phyloP scores from a whole-genome alignment of 768 basidiomycete species.

The Podaxis sp. region DNA sequence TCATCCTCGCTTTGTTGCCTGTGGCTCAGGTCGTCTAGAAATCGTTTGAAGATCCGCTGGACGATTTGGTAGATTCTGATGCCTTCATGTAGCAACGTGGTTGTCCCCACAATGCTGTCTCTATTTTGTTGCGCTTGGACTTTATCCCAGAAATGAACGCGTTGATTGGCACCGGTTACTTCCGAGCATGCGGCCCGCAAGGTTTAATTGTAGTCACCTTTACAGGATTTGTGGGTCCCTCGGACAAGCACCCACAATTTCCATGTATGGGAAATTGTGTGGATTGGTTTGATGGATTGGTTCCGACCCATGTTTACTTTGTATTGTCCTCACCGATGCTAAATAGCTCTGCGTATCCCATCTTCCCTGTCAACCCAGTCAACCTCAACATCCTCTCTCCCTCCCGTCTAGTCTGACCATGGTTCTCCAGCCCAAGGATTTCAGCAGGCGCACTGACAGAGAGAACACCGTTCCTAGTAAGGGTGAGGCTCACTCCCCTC shows the following conservation, averaged over 20 bases:
- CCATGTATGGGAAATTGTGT: constrained; percentile 3
- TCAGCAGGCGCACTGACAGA: constrained; percentile 19
- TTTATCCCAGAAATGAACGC: not conserved
- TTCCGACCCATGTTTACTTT: constrained; percentile 13
- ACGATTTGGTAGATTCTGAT: too few relatives aligned
- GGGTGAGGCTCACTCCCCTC: constrained; percentile 21
- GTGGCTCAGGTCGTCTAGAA: too few relatives aligned
- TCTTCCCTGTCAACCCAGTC: not conserved
- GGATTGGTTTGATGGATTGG: constrained; percentile 17
- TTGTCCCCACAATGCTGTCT: not conserved
- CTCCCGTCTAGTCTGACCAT: constrained; percentile 20
- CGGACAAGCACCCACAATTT: not conserved
- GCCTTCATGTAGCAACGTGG: not conserved
- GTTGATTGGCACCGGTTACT: too few relatives aligned
- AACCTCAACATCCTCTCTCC: not conserved
- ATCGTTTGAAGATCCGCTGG: too few relatives aligned
- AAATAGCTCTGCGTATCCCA: constrained; percentile 7
- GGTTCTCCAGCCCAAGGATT: constrained; percentile 25
- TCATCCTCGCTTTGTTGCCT: too few relatives aligned
- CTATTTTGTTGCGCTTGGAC: not conserved
- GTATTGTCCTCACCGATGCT: not conserved
- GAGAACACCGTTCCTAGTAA: constrained; percentile 15
- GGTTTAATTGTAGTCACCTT: not conserved
- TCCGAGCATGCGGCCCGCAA: too few relatives aligned
- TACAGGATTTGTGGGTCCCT: constrained; percentile 12